Percentiles rank a stretch among this genome's conserved stretches.
Evolutionary conservation across 805 yeast genomes (phyloP).

Genomic region (Monosporozyma yasuniensis): DNA sequence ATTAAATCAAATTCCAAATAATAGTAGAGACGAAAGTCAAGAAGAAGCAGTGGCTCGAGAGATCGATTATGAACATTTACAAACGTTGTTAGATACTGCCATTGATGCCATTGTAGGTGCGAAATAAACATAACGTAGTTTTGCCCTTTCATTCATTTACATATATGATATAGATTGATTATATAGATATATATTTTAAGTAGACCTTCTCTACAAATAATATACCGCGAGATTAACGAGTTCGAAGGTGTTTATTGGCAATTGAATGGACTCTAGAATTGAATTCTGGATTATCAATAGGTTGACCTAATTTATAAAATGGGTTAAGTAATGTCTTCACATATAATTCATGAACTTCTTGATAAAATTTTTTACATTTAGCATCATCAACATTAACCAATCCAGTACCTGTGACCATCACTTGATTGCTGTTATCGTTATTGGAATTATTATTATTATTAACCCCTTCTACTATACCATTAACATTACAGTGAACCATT

Average conservation of each 20-base stretch:
- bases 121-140: background rate
- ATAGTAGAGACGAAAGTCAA: conserved; percentile 1
- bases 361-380: conserved; percentile 70
- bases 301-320: conserved; percentile 68
- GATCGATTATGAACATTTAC: conserved; percentile 12
- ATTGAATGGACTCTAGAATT: conserved; percentile 47
- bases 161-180: background rate
- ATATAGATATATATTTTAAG: background rate
- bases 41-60: background rate
- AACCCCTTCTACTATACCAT: conserved; percentile 7
- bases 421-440: background rate
- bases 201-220: too few species aligned
- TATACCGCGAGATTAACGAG: too few species aligned
- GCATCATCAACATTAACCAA: conserved; percentile 46
- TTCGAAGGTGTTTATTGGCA: conserved; percentile 60
- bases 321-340: conserved; percentile 81
- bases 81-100: conserved; percentile 16
- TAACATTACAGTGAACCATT: conserved; percentile 48
- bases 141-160: background rate
- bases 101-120: conserved; percentile 15
- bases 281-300: conserved; percentile 64
- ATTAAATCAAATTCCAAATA: conserved; percentile 25
- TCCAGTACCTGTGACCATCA: conserved; percentile 1
- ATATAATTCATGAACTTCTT: conserved; percentile 79
- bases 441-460: background rate